Evolutionary conservation across 805 yeast genomes (phyloP).

Genomic region (Scheffersomyces coipomensis): DNA sequence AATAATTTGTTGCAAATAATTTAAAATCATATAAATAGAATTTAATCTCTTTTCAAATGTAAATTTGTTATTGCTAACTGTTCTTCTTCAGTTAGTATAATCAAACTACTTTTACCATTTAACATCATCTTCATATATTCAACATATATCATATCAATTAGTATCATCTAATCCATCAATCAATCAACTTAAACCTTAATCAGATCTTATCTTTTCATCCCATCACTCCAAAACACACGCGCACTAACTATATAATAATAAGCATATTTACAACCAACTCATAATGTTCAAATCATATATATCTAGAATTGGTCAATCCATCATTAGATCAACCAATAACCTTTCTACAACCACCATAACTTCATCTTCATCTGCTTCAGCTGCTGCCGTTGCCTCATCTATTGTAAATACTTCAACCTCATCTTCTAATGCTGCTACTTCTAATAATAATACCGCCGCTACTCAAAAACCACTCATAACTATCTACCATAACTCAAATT

Average conservation of each 20-base stretch:
- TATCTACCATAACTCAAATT: conserved; percentile 29
- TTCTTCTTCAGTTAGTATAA: no score
- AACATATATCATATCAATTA: neutral
- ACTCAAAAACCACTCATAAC: conserved; percentile 4
- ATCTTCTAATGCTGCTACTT: neutral
- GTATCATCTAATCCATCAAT: no score
- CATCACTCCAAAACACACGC: no score
- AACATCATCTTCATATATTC: neutral
- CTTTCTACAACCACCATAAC: neutral
- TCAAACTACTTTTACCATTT: no score
- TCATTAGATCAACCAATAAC: neutral
- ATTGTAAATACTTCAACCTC: neutral
- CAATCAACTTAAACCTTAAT: no score
- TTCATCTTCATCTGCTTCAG: no score
- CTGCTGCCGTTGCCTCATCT: neutral
- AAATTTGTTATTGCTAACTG: no score
- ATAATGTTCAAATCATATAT: neutral
- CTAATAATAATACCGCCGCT: neutral
- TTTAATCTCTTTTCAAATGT: neutral
- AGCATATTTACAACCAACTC: neutral
- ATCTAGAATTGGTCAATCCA: neutral
- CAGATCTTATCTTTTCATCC: no score
- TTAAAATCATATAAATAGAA: neutral
- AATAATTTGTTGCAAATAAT: neutral
- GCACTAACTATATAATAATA: no score